Base-by-base conservation (phyloP, 164 flowering plant genomes). In the Pachysandra terminalis region DNA sequence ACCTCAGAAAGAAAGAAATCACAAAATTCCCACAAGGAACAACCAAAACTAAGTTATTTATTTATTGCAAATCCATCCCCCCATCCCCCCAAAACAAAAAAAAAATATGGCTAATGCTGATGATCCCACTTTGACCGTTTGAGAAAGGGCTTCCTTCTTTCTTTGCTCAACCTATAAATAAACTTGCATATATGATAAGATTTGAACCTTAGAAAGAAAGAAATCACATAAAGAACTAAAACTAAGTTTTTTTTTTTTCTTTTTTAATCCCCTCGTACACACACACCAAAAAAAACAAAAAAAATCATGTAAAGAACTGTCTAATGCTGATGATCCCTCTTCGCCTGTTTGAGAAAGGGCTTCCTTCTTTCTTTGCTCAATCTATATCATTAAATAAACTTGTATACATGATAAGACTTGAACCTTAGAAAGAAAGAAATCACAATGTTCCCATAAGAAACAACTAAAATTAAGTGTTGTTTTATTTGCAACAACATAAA, bases 361-460 rank as follows among this genome's bases (percentile, higher is more conserved):
- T 77, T 94, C 96, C 81, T 86, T 91, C 71, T 87, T 83, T 79
- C 98, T 85, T 81, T 91, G 93, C 82, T 94, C 98, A 68, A 94
- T 95, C 98, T 94, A 71, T 32, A 66, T 52, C 54, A 72, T 32
- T 3, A 32, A 7, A 32, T 3, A 7, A 32, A 32, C 37, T 3
- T 32, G 37, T 7, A 32, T 32, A 32, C 37, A 32, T 3, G 3
- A 32, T 32, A 32, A 32, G 37, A 32, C 3, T 32, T 32, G 37
- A 32, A 32, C 7, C 37, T 32, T 32, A 32, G 37, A 3, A 3
- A 7, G 15, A 28, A 27, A 58, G 26, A 60, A 59, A 68, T 32
- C 37, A 26, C 16, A 12, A 60, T 49, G n/a, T 19, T 9, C 2
- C 7, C 32, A 26, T 15, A 37, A 35, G 0, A 19, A 58, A 25